These are phyloP conservation scores for Termitomyces heimii DNA, from an alignment of 768 basidiomycete species.

Conservation along the genomic window DNA sequence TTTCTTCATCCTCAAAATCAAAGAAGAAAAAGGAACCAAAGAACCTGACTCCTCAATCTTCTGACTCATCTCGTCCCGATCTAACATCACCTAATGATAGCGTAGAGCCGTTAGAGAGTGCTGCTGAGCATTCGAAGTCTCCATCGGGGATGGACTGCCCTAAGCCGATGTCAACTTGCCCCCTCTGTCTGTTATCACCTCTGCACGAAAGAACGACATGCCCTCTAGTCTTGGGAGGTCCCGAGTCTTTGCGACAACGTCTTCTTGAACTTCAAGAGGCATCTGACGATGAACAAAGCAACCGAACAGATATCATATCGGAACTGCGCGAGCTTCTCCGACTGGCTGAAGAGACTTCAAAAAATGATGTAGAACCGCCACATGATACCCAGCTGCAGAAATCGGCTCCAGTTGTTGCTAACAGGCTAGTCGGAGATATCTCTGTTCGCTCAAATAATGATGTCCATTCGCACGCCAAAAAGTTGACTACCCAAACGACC, in stretches of 20 bases:
- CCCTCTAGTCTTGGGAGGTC: conserved; percentile 38
- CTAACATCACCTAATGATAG: neutral
- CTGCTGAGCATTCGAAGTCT: neutral
- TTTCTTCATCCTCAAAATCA: neutral
- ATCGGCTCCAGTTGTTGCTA: neutral
- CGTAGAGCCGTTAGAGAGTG: neutral
- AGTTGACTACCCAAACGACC: neutral
- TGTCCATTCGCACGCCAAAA: neutral
- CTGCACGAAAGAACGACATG: conserved; percentile 46
- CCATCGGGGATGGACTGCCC: neutral
- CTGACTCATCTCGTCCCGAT: neutral
- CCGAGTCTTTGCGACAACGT: conserved; percentile 36
- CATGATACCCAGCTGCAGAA: neutral
- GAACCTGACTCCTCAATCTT: neutral
- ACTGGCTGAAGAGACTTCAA: neutral
- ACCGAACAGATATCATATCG: conserved; percentile 27
- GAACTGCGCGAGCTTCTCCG: conserved; percentile 31
- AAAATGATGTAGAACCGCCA: neutral
- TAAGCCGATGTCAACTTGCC: conserved; percentile 24
- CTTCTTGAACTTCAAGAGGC: conserved; percentile 35
- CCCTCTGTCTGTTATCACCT: conserved; percentile 37
- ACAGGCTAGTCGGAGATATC: neutral
- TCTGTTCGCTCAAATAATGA: neutral
- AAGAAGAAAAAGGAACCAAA: neutral
- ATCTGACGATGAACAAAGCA: conserved; percentile 15